phyloP scores from a whole-genome alignment of 176 grass and related monocot species.

The Sorghum bicolor region DNA sequence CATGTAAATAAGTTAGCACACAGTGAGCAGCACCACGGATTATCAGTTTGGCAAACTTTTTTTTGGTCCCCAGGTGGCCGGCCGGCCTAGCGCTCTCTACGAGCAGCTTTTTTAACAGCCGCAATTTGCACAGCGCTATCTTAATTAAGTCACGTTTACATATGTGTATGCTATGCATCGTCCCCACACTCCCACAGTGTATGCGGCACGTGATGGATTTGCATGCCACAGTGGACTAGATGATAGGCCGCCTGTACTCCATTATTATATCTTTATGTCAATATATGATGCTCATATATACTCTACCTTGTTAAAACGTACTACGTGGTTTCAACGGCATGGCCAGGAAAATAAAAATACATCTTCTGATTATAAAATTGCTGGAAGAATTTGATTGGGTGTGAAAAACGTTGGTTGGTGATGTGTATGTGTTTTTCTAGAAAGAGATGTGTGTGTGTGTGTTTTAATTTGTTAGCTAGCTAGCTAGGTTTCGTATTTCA shows the following conservation, averaged over 20 bases:
- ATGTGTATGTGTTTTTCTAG: neutral
- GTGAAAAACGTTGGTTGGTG: neutral
- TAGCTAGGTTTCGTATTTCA: neutral
- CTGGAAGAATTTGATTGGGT: neutral
- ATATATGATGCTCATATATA: neutral
- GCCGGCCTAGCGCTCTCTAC: neutral
- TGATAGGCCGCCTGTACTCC: neutral
- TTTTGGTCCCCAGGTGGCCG: neutral
- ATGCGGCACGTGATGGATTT: neutral
- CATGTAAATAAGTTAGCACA: neutral
- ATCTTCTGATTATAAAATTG: neutral
- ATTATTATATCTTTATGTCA: neutral
- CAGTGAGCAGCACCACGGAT: neutral
- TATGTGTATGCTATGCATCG: neutral
- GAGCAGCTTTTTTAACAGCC: conserved; percentile 1
- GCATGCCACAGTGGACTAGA: neutral
- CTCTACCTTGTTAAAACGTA: too few species aligned
- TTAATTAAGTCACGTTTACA: conserved; percentile 7
- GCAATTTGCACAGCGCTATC: conserved; percentile 24
- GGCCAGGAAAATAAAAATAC: too few species aligned
- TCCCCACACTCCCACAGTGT: neutral
- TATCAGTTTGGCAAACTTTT: neutral
- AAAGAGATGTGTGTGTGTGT: neutral
- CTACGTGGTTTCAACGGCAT: too few species aligned
- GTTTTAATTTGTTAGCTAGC: neutral